Base-by-base conservation (phyloP, 768 basidiomycete species). In the Mycena maculata region DNA sequence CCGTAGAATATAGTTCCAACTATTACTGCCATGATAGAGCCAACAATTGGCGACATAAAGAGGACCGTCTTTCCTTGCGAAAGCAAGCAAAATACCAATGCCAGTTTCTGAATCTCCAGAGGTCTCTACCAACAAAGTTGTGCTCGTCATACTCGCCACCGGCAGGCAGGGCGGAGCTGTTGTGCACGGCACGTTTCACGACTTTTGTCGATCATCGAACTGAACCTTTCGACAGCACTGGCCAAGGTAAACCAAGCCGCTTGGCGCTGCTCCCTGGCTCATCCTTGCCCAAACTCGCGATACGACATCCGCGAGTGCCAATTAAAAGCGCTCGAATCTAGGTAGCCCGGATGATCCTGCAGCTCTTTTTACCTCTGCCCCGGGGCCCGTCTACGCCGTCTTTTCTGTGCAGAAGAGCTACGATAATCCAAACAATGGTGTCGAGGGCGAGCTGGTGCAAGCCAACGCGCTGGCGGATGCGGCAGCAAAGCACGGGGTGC, bases 281-380 rank as follows among this genome's bases (percentile, higher is more conserved):
- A 67, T 67, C 60, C 60, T 67, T 27, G 66, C 66, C 8, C 66
- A 67, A 28, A 67, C 66, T 18, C 66, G 66, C 7, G 36, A 61
- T n/a, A 16, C 54, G 3, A 25, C 33, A 4, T 39, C 63, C 13
- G 30, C 65, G 31, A 44, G 52, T 42, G 48, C 44, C 23, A 50
- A n/a, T n/a, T n/a, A n/a, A n/a, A 22, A 31, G 50, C 66, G 4
- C 48, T 67, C 4, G 48, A 11, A 16, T 28, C 59, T 18, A 47
- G 65, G 65, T 6, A 48, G 10, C n/a, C 52, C 59, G 1, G 23
- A 12, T 6, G 44, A 55, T 23, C 65, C 65, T 11, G 27, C 5
- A 6, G 58, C 59, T 8, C 53, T 67, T 22, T 67, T 67, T 25
- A 25, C 16, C 12, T 41, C 58, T n/a, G 58, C 50, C 18, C 49